These are phyloP conservation scores for Xylaria longipes DNA, from an alignment of 495 filamentous ascomycete genomes.

Conservation along the genomic window DNA sequence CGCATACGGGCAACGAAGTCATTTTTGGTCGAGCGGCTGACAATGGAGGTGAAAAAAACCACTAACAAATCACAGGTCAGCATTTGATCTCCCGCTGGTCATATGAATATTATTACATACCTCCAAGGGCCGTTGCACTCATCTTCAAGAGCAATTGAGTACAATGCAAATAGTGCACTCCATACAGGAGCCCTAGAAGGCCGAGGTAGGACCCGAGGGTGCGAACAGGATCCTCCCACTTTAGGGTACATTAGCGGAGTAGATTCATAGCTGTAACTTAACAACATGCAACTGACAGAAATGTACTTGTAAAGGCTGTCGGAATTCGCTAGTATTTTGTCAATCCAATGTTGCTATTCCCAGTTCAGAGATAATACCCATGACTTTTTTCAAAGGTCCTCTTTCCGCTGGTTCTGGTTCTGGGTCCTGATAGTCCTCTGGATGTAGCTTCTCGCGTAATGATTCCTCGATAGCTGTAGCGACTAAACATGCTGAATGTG, in stretches of 20 bases:
- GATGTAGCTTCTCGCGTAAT: background rate
- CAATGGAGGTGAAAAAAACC: background rate
- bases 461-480: slow-evolving; percentile 7
- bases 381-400: slow-evolving; percentile 9
- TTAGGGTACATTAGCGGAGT: background rate
- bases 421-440: background rate
- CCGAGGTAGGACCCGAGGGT: slow-evolving; percentile 8
- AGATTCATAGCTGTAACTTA: background rate
- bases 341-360: background rate
- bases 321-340: background rate
- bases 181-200: background rate
- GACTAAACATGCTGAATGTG: background rate
- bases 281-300: background rate
- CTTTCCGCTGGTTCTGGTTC: background rate
- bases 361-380: background rate
- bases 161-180: slow-evolving; percentile 4
- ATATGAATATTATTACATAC: background rate
- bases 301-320: slow-evolving; percentile 19
- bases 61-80: background rate
- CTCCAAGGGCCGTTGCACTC: slow-evolving; percentile 10
- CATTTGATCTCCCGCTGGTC: background rate
- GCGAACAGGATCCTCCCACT: slow-evolving; percentile 19
- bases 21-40: slow-evolving; percentile 11
- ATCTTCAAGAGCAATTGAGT: slow-evolving; percentile 13
- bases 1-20: slow-evolving; percentile 7